These are phyloP conservation scores for Aphanomyces invadans DNA, from an alignment of 352 stramenopile species.

Conservation along the genomic window DNA sequence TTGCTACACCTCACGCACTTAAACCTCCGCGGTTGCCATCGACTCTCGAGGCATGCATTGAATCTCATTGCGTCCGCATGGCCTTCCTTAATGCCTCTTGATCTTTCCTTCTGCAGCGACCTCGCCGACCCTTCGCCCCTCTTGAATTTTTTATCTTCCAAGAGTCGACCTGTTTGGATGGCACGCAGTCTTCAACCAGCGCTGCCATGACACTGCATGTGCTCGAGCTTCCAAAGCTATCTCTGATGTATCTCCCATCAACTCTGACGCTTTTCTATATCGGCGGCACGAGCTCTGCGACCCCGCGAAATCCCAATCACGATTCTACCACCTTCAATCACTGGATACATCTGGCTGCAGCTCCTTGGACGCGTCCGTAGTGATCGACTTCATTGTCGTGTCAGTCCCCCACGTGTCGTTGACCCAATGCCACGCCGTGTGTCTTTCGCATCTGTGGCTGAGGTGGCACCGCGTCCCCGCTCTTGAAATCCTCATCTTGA, in stretches of 20 bases:
- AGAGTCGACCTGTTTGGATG: too few relatives aligned
- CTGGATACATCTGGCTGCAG: neutral
- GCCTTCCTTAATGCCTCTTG: neutral
- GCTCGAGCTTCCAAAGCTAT: neutral
- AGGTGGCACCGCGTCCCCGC: neutral
- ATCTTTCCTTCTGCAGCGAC: slow-evolving; percentile 14
- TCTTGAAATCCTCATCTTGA: neutral
- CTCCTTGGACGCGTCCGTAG: neutral
- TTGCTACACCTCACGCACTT: slow-evolving; percentile 16
- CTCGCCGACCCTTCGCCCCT: slow-evolving; percentile 2
- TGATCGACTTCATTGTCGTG: neutral
- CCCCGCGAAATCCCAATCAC: neutral
- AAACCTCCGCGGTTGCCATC: slow-evolving; percentile 17
- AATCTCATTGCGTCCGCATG: neutral
- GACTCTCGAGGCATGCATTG: slow-evolving; percentile 3
- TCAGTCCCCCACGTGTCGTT: neutral
- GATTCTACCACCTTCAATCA: neutral
- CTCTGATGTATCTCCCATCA: neutral
- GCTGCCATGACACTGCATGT: too few relatives aligned
- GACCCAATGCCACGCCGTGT: neutral
- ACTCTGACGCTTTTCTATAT: neutral
- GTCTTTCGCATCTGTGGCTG: neutral
- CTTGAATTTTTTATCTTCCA: too few relatives aligned
- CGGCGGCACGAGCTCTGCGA: neutral
- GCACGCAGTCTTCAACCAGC: too few relatives aligned